A percentile compares a stretch with the other conserved stretches of the same genome.
Conservation (phyloP, 441 rosid genomes). For the Isatis lusitanica region DNA sequence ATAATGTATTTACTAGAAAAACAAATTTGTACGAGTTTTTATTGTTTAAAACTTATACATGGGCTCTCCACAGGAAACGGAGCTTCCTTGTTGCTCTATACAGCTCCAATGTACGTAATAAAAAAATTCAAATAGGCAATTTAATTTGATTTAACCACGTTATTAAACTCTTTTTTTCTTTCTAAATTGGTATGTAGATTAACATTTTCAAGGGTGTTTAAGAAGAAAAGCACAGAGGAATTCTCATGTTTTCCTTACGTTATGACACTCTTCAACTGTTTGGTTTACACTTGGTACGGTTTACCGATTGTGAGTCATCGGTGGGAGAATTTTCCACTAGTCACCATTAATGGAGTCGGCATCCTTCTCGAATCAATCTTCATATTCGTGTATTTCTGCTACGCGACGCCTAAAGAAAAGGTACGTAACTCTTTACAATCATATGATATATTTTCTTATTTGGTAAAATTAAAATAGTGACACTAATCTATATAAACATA, state of each 20-base stretch:
- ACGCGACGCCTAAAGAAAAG: constrained; percentile 56
- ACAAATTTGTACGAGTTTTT: not conserved
- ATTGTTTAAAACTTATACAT: not conserved
- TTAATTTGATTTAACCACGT: not conserved
- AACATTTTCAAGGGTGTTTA: constrained; percentile 65
- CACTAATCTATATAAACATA: not conserved
- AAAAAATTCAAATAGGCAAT: not conserved
- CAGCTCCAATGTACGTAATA: constrained; percentile 67
- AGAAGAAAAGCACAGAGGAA: constrained; percentile 70
- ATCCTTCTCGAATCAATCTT: constrained; percentile 71
- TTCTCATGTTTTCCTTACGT: constrained; percentile 81
- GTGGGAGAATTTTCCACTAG: constrained; percentile 77
- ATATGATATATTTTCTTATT: not conserved
- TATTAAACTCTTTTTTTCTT: not conserved
- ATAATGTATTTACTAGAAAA: not conserved
- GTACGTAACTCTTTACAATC: constrained; percentile 20
- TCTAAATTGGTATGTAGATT: constrained; percentile 44
- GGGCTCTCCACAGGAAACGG: constrained; percentile 64
- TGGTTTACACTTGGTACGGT: constrained; percentile 82
- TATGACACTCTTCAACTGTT: constrained; percentile 61
- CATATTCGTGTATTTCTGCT: constrained; percentile 56
- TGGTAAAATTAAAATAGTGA: not conserved
- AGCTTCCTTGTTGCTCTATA: constrained; percentile 63
- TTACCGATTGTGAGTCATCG: constrained; percentile 71
- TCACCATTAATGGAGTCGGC: constrained; percentile 76